Percentiles rank a stretch among this genome's conserved stretches.
These are phyloP conservation scores for Trypanosoma avium DNA, from an alignment of 208 protist species.

Conservation along the genomic window DNA sequence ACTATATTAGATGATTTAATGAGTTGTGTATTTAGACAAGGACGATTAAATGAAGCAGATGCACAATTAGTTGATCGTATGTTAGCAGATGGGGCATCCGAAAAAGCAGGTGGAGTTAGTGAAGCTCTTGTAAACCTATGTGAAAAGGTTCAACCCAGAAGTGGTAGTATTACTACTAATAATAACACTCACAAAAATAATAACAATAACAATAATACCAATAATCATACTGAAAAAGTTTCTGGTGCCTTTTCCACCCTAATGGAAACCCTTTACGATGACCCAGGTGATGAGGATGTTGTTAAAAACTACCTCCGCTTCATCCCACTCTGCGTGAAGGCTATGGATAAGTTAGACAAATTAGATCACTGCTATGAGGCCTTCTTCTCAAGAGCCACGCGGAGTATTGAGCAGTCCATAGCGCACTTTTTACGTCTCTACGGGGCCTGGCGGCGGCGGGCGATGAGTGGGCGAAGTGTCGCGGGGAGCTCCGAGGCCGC, in stretches of 20 bases:
- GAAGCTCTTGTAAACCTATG: not conserved
- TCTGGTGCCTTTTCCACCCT: too few relatives aligned
- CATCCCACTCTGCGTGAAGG: conserved; percentile 78
- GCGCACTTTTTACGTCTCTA: conserved; percentile 77
- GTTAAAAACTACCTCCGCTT: conserved; percentile 65
- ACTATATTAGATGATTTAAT: conserved; percentile 75
- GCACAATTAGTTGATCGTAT: conserved; percentile 56
- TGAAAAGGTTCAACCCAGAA: not conserved
- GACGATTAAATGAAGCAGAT: conserved; percentile 59
- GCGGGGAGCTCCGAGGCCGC: conserved; percentile 26
- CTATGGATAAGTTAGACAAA: conserved; percentile 52
- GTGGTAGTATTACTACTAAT: not conserved
- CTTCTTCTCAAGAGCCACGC: conserved; percentile 62
- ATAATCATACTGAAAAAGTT: not conserved
- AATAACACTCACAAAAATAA: too few relatives aligned
- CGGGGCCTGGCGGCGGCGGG: conserved; percentile 61
- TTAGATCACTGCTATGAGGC: conserved; percentile 72
- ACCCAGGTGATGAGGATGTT: conserved; percentile 49
- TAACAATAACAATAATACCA: too few relatives aligned
- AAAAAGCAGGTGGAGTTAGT: conserved; percentile 5
- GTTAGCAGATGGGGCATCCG: conserved; percentile 28
- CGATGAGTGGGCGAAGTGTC: conserved; percentile 32
- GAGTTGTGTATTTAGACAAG: conserved; percentile 73
- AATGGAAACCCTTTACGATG: conserved; percentile 29
- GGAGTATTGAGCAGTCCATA: conserved; percentile 67